Base-by-base conservation (phyloP, 2,329 filamentous ascomycete genomes). In the Arthroderma sp. region DNA sequence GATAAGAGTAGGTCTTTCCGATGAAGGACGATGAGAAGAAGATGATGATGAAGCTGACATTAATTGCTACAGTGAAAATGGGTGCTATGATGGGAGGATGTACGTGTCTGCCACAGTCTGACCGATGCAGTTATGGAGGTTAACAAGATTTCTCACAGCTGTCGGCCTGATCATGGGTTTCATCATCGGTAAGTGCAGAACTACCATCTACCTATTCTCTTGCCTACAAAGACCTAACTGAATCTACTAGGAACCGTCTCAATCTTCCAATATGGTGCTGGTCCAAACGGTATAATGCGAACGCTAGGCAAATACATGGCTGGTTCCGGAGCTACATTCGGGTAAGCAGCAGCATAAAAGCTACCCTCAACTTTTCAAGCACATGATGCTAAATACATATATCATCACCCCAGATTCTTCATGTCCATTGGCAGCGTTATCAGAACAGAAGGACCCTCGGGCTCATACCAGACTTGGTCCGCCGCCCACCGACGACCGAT, bases 351-450 rank as follows among this genome's bases (percentile, higher is more conserved):
- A n/a, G n/a, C n/a, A n/a, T n/a, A n/a, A n/a, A 15, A 31, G 11
- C 21, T 13, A 38, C 55, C 7, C 21, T 38, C 6, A 38, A 23
- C n/a, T n/a, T n/a, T n/a, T n/a, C n/a, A n/a, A n/a, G n/a, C n/a
- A n/a, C n/a, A n/a, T n/a, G n/a, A n/a, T n/a, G n/a, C n/a, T n/a
- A n/a, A n/a, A n/a, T n/a, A n/a, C n/a, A n/a, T 15, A 53, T 35
- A 3, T 33, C n/a, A 33, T 63, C n/a, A n/a, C n/a, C 15, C 54
- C 63, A 84, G 81, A 56, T 96, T 97, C 77, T 98, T 98, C 80
- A 98, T 98, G 93, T 91, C 88, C 58, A 95, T 98, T 65, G 93
- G 93, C 65, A 95, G 89, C 66, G 91, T 95, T 47, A 96, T 98
- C 67, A 87, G 93, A 69, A 91, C 89, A 60, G 93, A 98, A 66